Conservation (phyloP, 768 basidiomycete genomes). For the Phylloporus rhodoxanthus region DNA sequence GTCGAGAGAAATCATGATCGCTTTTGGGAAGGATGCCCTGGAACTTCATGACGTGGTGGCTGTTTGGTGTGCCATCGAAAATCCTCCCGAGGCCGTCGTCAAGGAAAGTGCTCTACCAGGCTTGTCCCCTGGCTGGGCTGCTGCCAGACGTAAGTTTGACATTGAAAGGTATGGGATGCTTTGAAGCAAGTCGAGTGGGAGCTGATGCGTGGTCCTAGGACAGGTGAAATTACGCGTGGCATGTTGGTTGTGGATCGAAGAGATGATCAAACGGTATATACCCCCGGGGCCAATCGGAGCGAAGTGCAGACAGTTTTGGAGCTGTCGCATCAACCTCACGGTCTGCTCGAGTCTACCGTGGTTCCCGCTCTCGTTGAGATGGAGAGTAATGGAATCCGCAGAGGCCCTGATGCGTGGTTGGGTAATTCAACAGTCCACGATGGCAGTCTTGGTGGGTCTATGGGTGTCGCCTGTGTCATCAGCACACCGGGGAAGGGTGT, state of each 20-base stretch:
- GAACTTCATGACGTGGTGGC: constrained; percentile 89
- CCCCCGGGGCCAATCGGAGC: constrained; percentile 60
- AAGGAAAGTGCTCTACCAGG: constrained; percentile 17
- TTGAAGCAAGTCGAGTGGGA: neutral
- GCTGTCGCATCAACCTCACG: constrained; percentile 28
- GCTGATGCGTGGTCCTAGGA: constrained; percentile 33
- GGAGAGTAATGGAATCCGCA: constrained; percentile 27
- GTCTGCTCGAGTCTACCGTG: constrained; percentile 43
- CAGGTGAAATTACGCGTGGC: constrained; percentile 75
- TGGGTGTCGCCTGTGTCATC: constrained; percentile 45
- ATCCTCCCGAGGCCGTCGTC: constrained; percentile 45
- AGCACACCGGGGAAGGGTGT: constrained; percentile 57
- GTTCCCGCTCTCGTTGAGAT: constrained; percentile 52
- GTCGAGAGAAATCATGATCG: constrained; percentile 69
- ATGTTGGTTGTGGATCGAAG: constrained; percentile 85
- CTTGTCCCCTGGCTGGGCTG: constrained; percentile 52
- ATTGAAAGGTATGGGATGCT: constrained; percentile 54
- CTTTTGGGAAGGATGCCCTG: constrained; percentile 78
- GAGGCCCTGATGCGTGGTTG: constrained; percentile 16
- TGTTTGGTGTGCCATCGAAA: constrained; percentile 79
- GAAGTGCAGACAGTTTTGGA: constrained; percentile 52
- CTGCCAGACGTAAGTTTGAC: constrained; percentile 49
- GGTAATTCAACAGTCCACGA: constrained; percentile 18
- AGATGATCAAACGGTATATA: constrained; percentile 56
- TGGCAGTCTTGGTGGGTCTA: constrained; percentile 18